Base-by-base conservation (phyloP, 106 monocot species). In the Posidonia australis region DNA sequence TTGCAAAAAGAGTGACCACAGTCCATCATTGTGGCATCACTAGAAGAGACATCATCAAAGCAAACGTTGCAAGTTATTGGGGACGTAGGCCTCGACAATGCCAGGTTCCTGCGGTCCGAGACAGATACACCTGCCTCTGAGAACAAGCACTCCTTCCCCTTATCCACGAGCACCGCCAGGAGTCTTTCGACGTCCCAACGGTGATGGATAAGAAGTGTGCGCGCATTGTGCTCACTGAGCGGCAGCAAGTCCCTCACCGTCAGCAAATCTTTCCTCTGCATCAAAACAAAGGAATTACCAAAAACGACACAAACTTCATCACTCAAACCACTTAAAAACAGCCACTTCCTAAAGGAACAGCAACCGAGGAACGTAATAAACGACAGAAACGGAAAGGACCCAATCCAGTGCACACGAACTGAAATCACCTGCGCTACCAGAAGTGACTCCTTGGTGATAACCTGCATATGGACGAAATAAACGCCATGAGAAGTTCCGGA, bases 121-220 rank as follows among this genome's bases (percentile, higher is more conserved):
- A 81, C 41, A 3, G 81, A 70, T 11, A 93, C 76, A 52, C 93
- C 93, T 16, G 93, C 93, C 42, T 86, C 89, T 7, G 76, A 70
- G 60, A 89, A 93, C 18, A 93, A 70, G 44, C 69, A 44, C 11
- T 83, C 83, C 60, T 65, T 80, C 23, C 93, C 93, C 71, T 81
- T 93, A 46, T 79, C 79, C 18, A 83, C 89, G 13, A 93, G 81
- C 60, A 86, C 72, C 44, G 72, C 85, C 60, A 89, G 83, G 10
- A 93, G 59, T 70, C 85, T 79, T 60, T 93, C 85, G 13, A 90
- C 83, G 74, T 86, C 82, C 94, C 94, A 94, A 5, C 89, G 74
- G 52, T 94, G 79, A 69, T 90, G 74, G 49, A 94, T 94, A 27
- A 94, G 74, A 17, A 94, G 77, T 11, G 94, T 84, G 66, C 94